Conservation (phyloP, 2,329 filamentous ascomycete species). For the Colletotrichum aenigma region DNA sequence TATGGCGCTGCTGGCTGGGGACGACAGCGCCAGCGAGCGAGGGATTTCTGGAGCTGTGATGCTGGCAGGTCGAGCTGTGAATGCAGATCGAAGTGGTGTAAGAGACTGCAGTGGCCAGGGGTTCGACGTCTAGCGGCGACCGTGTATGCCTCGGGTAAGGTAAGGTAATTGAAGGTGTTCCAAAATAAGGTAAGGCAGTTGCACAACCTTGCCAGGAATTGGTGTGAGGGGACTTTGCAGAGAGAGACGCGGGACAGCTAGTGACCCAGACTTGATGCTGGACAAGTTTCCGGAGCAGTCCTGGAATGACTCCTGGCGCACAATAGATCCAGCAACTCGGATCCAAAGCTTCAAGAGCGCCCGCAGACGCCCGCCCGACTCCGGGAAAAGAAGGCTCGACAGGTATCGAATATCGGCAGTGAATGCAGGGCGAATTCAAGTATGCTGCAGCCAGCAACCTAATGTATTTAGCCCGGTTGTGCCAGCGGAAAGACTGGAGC, state of each 20-base stretch:
- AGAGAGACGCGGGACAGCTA: background rate
- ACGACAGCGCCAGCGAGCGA: background rate
- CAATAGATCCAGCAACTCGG: background rate
- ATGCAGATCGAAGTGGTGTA: background rate
- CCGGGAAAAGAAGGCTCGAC: background rate
- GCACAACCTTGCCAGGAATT: background rate
- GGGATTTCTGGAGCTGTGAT: background rate
- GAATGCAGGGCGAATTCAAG: background rate
- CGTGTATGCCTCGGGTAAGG: background rate
- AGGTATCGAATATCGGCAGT: background rate
- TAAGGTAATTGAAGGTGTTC: background rate
- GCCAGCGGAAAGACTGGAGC: background rate
- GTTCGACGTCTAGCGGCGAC: background rate
- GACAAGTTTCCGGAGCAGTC: background rate
- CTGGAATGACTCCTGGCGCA: background rate
- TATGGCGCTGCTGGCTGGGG: background rate
- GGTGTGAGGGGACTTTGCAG: background rate
- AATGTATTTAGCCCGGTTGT: background rate
- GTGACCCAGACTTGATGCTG: background rate
- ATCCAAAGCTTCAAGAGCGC: background rate
- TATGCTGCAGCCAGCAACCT: background rate
- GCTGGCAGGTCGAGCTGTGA: background rate
- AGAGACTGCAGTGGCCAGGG: conserved; percentile 3
- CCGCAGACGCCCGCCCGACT: background rate
- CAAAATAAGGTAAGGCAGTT: background rate